Evolutionary conservation across 2,329 filamentous ascomycete species (phyloP), one percentile per base, ranked within the genome.

Genomic region (Sclerotinia borealis): DNA sequence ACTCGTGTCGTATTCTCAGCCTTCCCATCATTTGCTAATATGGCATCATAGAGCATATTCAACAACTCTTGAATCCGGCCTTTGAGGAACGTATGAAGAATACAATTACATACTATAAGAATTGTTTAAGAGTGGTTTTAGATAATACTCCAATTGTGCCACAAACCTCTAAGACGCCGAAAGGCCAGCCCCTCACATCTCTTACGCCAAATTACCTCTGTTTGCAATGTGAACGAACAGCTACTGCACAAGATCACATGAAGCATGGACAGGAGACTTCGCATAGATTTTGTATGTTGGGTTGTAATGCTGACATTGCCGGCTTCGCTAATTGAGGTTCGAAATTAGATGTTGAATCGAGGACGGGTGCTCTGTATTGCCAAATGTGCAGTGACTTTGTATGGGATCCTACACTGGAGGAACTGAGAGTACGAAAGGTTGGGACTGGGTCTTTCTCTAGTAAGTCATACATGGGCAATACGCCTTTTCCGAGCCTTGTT

Each of bases 381-480:
- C 88, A 92, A 68, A 87, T 91, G 73, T 95, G 91, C 73, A 85
- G 90, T 72, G 91, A 95, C 74, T 86, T 91, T 67, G 87, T 95
- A 37, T 93, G 90, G 81, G 91, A 95, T 69, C 89, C 90, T 7
- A 90, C 88, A 7, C 79, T 95, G 6, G 91, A 95, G 72, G 87
- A 90, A 59, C 82, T 92, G 63, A 83, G 91, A 65, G 77, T 91
- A 48, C 82, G 86, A 63, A 90, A 91, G 75, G 84, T 87, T 69
- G 86, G 85, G 11, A 87, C 84, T 2, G 85, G 86, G 47, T 84
- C 83, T 25, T 87, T 87, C 68, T 83, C 83, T 68, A 85, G 86
- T 89, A 76, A 69, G 81, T 74, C n/a, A 15, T 11, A 22, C 15
- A 31, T 22, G 22, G 36, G 39, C 34, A 34, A 17, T 22, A n/a